phyloP scores from a whole-genome alignment of 306 rosid genomes.

The Citrullus colocynthis region DNA sequence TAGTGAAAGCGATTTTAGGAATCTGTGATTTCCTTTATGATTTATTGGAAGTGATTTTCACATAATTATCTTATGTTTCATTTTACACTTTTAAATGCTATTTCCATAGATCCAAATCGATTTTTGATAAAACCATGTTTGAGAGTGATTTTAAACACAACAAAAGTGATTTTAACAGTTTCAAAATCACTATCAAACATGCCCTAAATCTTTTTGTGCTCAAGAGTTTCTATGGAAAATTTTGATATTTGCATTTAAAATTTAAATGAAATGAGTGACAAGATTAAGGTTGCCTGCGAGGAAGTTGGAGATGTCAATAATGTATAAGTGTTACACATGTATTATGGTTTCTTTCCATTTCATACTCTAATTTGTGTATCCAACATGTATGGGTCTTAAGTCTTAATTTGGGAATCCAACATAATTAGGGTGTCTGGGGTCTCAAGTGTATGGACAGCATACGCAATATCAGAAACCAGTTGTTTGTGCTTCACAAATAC shows the following conservation, averaged over 20 bases:
- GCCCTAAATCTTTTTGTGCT: neutral
- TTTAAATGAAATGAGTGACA: neutral
- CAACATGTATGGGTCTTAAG: too few species aligned
- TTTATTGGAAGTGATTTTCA: too few species aligned
- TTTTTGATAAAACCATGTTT: too few species aligned
- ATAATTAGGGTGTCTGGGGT: neutral
- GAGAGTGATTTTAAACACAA: too few species aligned
- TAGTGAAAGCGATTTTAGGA: too few species aligned
- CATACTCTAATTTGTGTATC: neutral
- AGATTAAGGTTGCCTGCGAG: neutral
- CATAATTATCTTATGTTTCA: too few species aligned
- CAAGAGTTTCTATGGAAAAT: neutral
- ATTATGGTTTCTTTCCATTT: neutral
- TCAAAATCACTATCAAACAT: too few species aligned
- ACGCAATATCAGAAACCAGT: neutral
- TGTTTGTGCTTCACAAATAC: neutral
- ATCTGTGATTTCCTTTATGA: too few species aligned
- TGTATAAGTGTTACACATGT: neutral
- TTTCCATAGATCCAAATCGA: too few species aligned
- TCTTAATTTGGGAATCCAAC: neutral
- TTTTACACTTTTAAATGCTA: too few species aligned
- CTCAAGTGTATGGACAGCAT: neutral
- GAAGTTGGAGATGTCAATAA: neutral
- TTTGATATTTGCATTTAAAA: neutral
- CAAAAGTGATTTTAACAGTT: too few species aligned